phyloP scores from a whole-genome alignment of 805 yeast genomes.

The Grigorovia humatica region DNA sequence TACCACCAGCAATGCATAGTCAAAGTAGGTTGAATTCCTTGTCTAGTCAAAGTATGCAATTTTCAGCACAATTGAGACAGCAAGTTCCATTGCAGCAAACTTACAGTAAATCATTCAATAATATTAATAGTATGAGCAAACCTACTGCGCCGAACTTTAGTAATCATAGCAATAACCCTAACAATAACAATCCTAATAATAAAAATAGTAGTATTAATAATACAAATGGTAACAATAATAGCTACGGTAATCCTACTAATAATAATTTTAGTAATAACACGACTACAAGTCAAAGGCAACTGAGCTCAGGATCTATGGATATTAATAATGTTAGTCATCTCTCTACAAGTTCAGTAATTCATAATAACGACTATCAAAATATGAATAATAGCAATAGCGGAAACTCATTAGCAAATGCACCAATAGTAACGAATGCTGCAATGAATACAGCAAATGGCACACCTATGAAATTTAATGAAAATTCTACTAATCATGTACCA shows the following conservation, averaged over 20 bases:
- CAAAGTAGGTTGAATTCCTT: slow-evolving; percentile 22
- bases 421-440: not conserved
- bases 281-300: slow-evolving; percentile 13
- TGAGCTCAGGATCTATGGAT: slow-evolving; percentile 17
- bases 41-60: slow-evolving; percentile 15
- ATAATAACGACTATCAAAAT: slow-evolving; percentile 1
- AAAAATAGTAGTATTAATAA: too few relatives aligned
- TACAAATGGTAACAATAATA: not conserved
- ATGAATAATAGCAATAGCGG: not conserved
- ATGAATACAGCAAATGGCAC: not conserved
- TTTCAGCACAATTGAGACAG: slow-evolving; percentile 12
- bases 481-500: slow-evolving; percentile 3
- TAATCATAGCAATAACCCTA: slow-evolving; percentile 1
- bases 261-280: too few relatives aligned
- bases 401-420: slow-evolving; percentile 2
- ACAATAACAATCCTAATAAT: not conserved
- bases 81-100: slow-evolving; percentile 2
- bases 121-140: not conserved
- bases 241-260: not conserved
- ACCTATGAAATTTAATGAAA: slow-evolving; percentile 1
- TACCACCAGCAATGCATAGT: slow-evolving; percentile 10
- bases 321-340: slow-evolving; percentile 1
- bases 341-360: slow-evolving; percentile 4
- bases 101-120: slow-evolving; percentile 1
- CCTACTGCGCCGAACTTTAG: not conserved